Conservation (phyloP, 495 filamentous ascomycete genomes). For the Talaromyces borbonicus region DNA sequence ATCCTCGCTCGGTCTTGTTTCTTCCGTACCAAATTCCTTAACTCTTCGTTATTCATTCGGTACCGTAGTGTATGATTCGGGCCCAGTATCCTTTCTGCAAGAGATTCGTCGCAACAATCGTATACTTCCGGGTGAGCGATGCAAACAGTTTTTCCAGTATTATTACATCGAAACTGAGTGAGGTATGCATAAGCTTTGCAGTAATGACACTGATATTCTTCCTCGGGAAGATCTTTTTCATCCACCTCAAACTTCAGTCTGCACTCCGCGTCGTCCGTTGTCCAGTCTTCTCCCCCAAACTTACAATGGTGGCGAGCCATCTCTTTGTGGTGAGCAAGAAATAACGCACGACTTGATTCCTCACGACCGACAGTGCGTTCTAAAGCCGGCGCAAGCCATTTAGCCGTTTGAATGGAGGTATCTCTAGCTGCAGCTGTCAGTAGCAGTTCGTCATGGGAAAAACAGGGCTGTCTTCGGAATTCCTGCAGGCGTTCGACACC, state of each 20-base stretch:
- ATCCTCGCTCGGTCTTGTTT: constrained; percentile 77
- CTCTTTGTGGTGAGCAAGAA: constrained; percentile 55
- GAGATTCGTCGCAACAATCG: constrained; percentile 63
- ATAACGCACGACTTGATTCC: constrained; percentile 52
- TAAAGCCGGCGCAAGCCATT: constrained; percentile 86
- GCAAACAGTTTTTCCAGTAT: constrained; percentile 68
- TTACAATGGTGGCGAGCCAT: constrained; percentile 38
- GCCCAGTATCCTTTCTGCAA: constrained; percentile 49
- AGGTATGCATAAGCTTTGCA: constrained; percentile 92
- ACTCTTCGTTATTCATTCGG: constrained; percentile 62
- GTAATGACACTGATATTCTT: constrained; percentile 79
- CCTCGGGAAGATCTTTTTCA: constrained; percentile 70
- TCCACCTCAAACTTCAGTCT: constrained; percentile 42
- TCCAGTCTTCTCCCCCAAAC: constrained; percentile 22
- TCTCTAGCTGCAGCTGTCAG: constrained; percentile 75
- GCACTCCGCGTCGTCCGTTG: constrained; percentile 24
- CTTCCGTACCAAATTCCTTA: constrained; percentile 58
- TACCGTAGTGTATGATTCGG: constrained; percentile 59
- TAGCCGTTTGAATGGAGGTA: constrained; percentile 82
- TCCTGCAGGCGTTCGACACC: constrained; percentile 79
- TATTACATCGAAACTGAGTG: constrained; percentile 77
- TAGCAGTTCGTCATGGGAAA: constrained; percentile 94
- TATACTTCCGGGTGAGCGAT: constrained; percentile 65
- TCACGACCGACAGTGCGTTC: constrained; percentile 68
- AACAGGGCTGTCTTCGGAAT: constrained; percentile 88